Base-by-base conservation (phyloP, 2,329 filamentous ascomycete species). In the Neonectria magnoliae region DNA sequence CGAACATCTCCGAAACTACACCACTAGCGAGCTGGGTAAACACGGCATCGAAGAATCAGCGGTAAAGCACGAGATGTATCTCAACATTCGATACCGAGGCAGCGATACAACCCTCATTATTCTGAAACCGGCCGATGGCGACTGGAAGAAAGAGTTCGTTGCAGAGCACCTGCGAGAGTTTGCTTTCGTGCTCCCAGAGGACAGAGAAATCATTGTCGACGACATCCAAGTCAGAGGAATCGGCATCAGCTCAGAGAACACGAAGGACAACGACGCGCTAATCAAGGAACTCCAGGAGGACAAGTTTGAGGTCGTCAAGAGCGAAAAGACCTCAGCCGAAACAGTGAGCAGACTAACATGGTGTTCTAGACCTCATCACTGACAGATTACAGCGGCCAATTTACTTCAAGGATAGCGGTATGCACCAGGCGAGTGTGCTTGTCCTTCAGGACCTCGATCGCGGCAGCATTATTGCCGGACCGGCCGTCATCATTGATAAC, bases 11-110 rank as follows among this genome's bases (percentile, higher is more conserved):
- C 76, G 75, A 0, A 65, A 73, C 20, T 25, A 48, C 20, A 48
- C 44, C 9, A 48, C 44, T 9, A 16, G 14, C 4, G 80, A 81
- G 3, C 76, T 84, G 48, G 51, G 75, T 3, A 65, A 69, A 0
- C 82, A 85, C 64, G 80, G 81, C 0, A 81, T 84, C 51, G 58
- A 70, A 1, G 70, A 76, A 2, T 77, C 81, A 7, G 77, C 85
- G 50, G 77, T 80, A 8, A 48, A 27, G 20, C 74, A 81, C 41
- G 74, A 76, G 33, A 65, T 71, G 29, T 84, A 81, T 60, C 74
- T 85, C 5, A 83, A 83, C 60, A 77, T 85, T 70, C 78, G 83
- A 18, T 85, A 85, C 56, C 80, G 83, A 62, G 83, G 84, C 1
- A 84, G 81, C 0, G 62, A 66, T 16, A 68, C 59, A 1, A 57